Conservation (phyloP, 78 protist genomes). For the Emiliania huxleyi region DNA sequence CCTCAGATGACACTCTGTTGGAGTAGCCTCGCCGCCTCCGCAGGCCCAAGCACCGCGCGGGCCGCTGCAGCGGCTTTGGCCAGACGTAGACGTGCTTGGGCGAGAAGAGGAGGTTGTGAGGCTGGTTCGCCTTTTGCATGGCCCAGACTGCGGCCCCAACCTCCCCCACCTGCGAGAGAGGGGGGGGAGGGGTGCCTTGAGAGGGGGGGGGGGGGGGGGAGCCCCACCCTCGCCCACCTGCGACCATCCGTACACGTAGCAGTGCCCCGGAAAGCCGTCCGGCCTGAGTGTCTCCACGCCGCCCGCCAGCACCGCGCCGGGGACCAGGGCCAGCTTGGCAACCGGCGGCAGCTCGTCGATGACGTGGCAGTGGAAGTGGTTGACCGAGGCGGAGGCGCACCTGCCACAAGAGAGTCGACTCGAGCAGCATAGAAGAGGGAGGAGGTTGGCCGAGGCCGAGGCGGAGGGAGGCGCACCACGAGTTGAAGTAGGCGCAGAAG, state of each 20-base stretch:
- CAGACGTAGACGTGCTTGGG: background rate
- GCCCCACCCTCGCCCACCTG: no score
- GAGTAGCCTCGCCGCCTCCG: no score
- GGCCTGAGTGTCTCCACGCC: background rate
- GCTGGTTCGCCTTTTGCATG: constrained; percentile 4
- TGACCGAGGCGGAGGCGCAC: constrained; percentile 26
- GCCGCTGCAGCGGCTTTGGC: background rate
- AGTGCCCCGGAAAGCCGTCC: background rate
- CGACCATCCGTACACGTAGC: background rate
- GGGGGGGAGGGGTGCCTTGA: no score
- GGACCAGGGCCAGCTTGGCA: background rate
- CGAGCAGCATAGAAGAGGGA: no score
- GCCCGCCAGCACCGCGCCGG: background rate
- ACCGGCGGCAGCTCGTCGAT: constrained; percentile 6
- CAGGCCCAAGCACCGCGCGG: background rate
- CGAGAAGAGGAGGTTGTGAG: background rate
- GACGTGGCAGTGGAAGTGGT: constrained; percentile 23
- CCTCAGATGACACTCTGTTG: no score
- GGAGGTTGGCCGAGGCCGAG: no score
- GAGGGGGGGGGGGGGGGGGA: no score
- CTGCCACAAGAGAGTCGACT: no score
- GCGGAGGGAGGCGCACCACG: constrained; percentile 30
- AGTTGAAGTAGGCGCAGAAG: constrained; percentile 26
- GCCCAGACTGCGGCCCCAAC: background rate
- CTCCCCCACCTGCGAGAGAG: background rate